These are phyloP conservation scores for Lactifluus volemus DNA, from an alignment of 768 basidiomycete species.

Conservation along the genomic window DNA sequence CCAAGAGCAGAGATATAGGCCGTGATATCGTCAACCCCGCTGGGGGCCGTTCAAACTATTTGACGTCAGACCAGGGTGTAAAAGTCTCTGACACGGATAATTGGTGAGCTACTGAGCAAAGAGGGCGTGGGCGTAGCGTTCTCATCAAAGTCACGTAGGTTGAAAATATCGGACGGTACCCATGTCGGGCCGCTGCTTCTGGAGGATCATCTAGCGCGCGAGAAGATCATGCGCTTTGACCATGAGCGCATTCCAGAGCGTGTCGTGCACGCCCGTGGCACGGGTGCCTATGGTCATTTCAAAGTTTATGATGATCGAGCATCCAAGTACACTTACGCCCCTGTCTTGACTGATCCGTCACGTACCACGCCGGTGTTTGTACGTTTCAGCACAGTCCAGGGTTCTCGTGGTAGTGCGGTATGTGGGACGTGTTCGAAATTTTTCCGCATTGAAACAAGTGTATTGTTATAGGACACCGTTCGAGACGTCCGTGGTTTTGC, in stretches of 20 bases:
- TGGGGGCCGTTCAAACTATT: slow-evolving; percentile 12
- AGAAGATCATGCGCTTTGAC: slow-evolving; percentile 74
- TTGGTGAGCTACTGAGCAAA: slow-evolving; percentile 34
- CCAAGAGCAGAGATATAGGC: slow-evolving; percentile 25
- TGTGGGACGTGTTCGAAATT: slow-evolving; percentile 19
- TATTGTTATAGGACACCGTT: slow-evolving; percentile 46
- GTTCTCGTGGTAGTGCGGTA: slow-evolving; percentile 75
- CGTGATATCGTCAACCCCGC: slow-evolving; percentile 28
- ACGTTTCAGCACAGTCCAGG: slow-evolving; percentile 82
- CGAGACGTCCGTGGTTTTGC: slow-evolving; percentile 88
- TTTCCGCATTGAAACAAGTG: background rate
- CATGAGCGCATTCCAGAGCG: slow-evolving; percentile 89
- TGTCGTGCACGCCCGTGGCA: slow-evolving; percentile 52
- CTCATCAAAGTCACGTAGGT: slow-evolving; percentile 32
- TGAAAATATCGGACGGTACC: slow-evolving; percentile 40
- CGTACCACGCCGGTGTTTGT: slow-evolving; percentile 70
- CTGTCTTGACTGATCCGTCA: slow-evolving; percentile 63
- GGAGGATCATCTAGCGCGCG: slow-evolving; percentile 68
- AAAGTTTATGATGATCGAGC: slow-evolving; percentile 60
- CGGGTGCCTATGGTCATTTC: slow-evolving; percentile 79
- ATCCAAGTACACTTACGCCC: slow-evolving; percentile 60
- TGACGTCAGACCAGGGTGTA: slow-evolving; percentile 59
- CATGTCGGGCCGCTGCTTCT: slow-evolving; percentile 61
- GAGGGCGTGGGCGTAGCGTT: too few relatives aligned
- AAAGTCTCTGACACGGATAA: slow-evolving; percentile 54